These are phyloP conservation scores for Juncus effusus DNA, from an alignment of 176 grass and related monocot genomes.

Conservation along the genomic window DNA sequence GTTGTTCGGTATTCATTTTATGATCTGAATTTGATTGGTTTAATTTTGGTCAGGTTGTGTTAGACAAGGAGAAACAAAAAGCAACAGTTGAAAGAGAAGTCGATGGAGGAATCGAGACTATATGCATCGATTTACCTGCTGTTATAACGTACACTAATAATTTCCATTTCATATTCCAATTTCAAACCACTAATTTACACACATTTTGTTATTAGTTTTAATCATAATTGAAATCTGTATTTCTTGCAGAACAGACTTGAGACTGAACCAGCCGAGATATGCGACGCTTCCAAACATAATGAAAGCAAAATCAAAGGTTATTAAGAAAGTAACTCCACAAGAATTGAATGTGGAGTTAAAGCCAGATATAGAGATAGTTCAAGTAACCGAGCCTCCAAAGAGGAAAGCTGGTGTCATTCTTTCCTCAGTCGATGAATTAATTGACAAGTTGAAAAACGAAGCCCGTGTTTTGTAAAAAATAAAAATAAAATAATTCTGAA, in stretches of 20 bases:
- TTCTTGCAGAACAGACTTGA: slow-evolving; percentile 70
- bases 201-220: neutral
- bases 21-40: slow-evolving; percentile 19
- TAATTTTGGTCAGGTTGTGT: slow-evolving; percentile 47
- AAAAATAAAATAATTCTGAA: neutral
- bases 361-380: slow-evolving; percentile 74
- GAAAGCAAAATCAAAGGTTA: slow-evolving; percentile 95
- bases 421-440: slow-evolving; percentile 71
- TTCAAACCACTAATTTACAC: neutral
- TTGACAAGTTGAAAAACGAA: slow-evolving; percentile 80
- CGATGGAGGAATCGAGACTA: slow-evolving; percentile 68
- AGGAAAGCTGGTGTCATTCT: slow-evolving; percentile 83
- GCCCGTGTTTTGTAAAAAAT: slow-evolving; percentile 53
- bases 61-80: slow-evolving; percentile 71
- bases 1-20: neutral
- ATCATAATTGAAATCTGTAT: neutral
- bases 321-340: slow-evolving; percentile 69
- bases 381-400: slow-evolving; percentile 72
- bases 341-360: slow-evolving; percentile 71
- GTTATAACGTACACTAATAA: slow-evolving; percentile 68
- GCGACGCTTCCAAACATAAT: slow-evolving; percentile 94
- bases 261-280: slow-evolving; percentile 89
- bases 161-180: slow-evolving; percentile 3
- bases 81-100: slow-evolving; percentile 79
- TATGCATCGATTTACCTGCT: slow-evolving; percentile 76